phyloP scores from a whole-genome alignment of 208 protist genomes.

The Wallacemonas sp. region DNA sequence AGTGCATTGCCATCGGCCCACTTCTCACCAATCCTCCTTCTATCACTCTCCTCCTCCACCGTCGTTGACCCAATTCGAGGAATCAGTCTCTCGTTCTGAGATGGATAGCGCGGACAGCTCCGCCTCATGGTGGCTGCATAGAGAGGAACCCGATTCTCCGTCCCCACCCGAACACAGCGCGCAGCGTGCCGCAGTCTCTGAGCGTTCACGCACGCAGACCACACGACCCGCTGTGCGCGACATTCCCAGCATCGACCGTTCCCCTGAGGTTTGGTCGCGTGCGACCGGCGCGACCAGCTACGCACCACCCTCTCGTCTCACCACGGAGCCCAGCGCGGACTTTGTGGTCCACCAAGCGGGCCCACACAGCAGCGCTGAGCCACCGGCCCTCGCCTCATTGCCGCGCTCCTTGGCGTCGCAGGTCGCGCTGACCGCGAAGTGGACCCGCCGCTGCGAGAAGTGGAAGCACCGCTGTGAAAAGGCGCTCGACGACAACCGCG shows the following conservation, averaged over 20 bases:
- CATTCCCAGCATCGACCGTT: neutral
- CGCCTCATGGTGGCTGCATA: constrained; percentile 14
- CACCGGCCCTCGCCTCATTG: too few relatives aligned
- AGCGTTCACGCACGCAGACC: neutral
- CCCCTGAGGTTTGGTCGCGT: neutral
- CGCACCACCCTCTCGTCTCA: too few relatives aligned
- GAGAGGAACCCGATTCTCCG: constrained; percentile 8
- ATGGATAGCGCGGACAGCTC: constrained; percentile 15
- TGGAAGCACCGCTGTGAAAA: constrained; percentile 3
- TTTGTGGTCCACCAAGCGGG: neutral
- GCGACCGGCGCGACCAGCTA: too few relatives aligned
- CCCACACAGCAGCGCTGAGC: too few relatives aligned
- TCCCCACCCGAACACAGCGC: neutral
- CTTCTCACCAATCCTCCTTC: too few relatives aligned
- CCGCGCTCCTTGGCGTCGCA: too few relatives aligned
- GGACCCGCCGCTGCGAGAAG: neutral
- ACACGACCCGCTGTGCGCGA: neutral
- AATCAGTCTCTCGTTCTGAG: too few relatives aligned
- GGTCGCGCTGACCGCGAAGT: neutral
- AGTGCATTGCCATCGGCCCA: too few relatives aligned
- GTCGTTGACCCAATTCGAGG: too few relatives aligned
- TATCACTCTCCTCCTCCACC: too few relatives aligned
- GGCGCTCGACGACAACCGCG: constrained; percentile 6
- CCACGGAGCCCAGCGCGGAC: neutral
- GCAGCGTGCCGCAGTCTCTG: neutral